Evolutionary conservation across 225 moss, liverwort and hornwort species (phyloP).

Genomic region (Asterella californica): DNA sequence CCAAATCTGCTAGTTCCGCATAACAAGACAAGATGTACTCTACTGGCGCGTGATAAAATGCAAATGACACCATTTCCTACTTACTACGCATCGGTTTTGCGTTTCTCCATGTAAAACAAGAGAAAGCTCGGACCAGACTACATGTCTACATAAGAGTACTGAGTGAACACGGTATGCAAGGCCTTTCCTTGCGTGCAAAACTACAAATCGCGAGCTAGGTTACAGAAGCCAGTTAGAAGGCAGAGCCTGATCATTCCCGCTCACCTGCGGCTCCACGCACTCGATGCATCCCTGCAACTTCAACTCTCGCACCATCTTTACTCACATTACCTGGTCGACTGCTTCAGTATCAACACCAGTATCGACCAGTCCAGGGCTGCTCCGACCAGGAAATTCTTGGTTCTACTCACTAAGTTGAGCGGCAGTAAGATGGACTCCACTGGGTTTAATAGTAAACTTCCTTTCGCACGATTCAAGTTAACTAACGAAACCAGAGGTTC

Average conservation of each 20-base stretch:
- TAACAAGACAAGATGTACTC: too few relatives aligned
- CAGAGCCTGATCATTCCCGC: neutral
- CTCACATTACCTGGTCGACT: constrained; percentile 22
- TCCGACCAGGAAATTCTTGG: neutral
- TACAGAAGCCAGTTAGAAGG: neutral
- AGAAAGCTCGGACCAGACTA: neutral
- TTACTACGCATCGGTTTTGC: too few relatives aligned
- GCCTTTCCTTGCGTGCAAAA: neutral
- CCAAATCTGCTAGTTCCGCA: neutral
- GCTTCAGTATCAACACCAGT: neutral
- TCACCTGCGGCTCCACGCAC: constrained; percentile 45
- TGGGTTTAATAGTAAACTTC: neutral
- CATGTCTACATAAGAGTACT: neutral
- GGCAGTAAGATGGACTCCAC: neutral
- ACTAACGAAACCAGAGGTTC: neutral
- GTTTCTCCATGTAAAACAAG: neutral
- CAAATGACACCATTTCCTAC: too few relatives aligned
- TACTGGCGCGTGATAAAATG: too few relatives aligned
- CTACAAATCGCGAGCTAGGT: neutral
- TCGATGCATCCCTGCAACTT: constrained; percentile 45
- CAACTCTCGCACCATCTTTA: constrained; percentile 46
- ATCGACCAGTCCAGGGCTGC: neutral
- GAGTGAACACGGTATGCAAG: neutral
- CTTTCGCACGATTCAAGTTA: neutral
- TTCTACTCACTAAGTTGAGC: neutral